A percentile compares a stretch with the other conserved stretches of the same genome.
Conservation (phyloP, 1,284 basidiomycete genomes). For the Cryptococcus maquisensis region DNA sequence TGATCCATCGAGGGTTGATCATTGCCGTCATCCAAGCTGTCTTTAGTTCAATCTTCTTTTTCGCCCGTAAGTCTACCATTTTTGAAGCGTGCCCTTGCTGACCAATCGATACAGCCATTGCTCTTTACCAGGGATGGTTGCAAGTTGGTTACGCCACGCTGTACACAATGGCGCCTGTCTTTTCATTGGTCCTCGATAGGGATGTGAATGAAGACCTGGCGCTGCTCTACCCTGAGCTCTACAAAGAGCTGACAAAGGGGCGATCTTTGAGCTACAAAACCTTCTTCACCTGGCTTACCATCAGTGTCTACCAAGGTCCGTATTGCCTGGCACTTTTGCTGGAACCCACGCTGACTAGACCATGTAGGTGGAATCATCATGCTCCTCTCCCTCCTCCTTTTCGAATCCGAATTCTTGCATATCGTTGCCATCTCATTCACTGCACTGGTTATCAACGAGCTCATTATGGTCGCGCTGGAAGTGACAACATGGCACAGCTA, state of each 20-base stretch:
- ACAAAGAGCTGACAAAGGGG: constrained; percentile 93
- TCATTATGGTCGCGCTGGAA: constrained; percentile 98
- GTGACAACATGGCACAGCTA: constrained; percentile 98
- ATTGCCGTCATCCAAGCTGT: constrained; percentile 98
- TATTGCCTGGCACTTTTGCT: constrained; percentile 13
- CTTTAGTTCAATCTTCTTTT: constrained; percentile 96
- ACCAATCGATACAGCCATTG: constrained; percentile 59
- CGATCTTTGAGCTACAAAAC: constrained; percentile 91
- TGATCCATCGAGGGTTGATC: constrained; percentile 96
- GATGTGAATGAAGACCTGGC: constrained; percentile 96
- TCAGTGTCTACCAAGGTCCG: constrained; percentile 91
- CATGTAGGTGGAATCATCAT: constrained; percentile 86
- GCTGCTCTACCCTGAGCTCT: constrained; percentile 92
- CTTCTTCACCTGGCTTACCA: constrained; percentile 97
- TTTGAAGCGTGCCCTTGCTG: background rate
- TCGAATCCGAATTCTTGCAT: constrained; percentile 96
- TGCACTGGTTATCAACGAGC: constrained; percentile 89
- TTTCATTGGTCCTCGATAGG: constrained; percentile 90
- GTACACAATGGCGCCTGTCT: constrained; percentile 98
- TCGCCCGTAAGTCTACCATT: constrained; percentile 61
- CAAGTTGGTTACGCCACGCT: constrained; percentile 97
- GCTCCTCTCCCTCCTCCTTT: constrained; percentile 92
- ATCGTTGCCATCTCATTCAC: constrained; percentile 98
- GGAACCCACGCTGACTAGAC: background rate
- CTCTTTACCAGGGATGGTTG: constrained; percentile 95